Base-by-base conservation (phyloP, 768 basidiomycete genomes). In the Termitomyces sp. region DNA sequence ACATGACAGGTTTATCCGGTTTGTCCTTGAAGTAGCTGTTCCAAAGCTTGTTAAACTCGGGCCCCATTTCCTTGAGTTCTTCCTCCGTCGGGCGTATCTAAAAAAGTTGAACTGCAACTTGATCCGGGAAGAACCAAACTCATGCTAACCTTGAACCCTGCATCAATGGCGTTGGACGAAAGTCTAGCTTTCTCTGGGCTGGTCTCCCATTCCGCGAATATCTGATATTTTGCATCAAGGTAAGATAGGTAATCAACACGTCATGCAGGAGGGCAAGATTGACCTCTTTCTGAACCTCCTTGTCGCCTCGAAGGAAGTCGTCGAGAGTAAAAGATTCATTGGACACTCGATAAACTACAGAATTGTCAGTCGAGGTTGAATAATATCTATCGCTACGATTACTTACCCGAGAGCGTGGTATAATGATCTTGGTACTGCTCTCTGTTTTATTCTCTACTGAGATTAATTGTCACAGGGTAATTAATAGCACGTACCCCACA, bases 1-100 rank as follows among this genome's bases (percentile, higher is more conserved):
- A 82, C 86, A 88, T 88, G 58, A 88, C 85, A 3, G 87, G 87
- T 76, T 88, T 89, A 76, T 88, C 87, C 54, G 86, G 87, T 76
- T 87, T 88, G 75, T 89, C 84, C 76, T 85, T 87, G 81, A 89
- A 88, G 74, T 89, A 88, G 30, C 39, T 78, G 67, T 89, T 71
- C 83, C 82, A 88, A 48, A 88, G 79, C 61, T 76, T 74, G 64
- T 86, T 85, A 73, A 88, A 88, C 65, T 88, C 87, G 16, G 85
- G 86, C n/a, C 87, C 87, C 86, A 88, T 87, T 70, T 87, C 85
- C 68, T 87, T 88, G 59, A 88, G 73, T 67, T 89, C 87, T 62
- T 77, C 82, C 67, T 82, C 82, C 1, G 84, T 84, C 1, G 86
- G 87, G 33, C 87, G 86, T 63, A 88, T 87, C 85, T 86, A 58